Percentiles rank a stretch among this genome's conserved stretches.
phyloP scores from a whole-genome alignment of 768 basidiomycete species.

The Termitomyces sp. region DNA sequence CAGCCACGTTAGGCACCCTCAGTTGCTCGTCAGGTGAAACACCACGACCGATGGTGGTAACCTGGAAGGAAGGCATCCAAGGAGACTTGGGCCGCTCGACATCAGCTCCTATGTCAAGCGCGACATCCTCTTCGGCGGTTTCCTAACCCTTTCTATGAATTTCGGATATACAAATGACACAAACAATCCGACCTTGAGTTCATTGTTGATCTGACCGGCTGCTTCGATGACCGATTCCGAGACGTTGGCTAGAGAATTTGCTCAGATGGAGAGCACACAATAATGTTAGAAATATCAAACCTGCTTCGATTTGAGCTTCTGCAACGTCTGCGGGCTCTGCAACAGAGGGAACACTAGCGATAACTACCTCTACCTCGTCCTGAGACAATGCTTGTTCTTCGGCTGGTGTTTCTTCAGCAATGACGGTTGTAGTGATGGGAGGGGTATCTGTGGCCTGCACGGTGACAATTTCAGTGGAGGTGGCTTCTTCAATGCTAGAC shows the following conservation, averaged over 20 bases:
- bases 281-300: background rate
- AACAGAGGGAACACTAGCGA: background rate
- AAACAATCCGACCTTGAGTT: background rate
- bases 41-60: conserved; percentile 35
- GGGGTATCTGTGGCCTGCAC: background rate
- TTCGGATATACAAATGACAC: background rate
- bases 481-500: background rate
- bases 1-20: background rate
- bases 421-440: background rate
- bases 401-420: background rate
- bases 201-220: background rate
- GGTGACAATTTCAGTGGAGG: background rate
- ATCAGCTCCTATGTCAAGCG: conserved; percentile 12
- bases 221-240: background rate
- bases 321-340: background rate
- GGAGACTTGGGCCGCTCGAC: conserved; percentile 46
- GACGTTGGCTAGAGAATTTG: background rate
- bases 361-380: background rate
- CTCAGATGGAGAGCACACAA: background rate
- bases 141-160: background rate
- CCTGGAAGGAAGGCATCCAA: conserved; percentile 52
- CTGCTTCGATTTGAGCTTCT: background rate
- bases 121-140: background rate
- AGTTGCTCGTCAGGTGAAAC: conserved; percentile 17
- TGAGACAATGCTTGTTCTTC: background rate